Conservation (phyloP, 2,329 filamentous ascomycete species). For the Rhynchosporium agropyri region DNA sequence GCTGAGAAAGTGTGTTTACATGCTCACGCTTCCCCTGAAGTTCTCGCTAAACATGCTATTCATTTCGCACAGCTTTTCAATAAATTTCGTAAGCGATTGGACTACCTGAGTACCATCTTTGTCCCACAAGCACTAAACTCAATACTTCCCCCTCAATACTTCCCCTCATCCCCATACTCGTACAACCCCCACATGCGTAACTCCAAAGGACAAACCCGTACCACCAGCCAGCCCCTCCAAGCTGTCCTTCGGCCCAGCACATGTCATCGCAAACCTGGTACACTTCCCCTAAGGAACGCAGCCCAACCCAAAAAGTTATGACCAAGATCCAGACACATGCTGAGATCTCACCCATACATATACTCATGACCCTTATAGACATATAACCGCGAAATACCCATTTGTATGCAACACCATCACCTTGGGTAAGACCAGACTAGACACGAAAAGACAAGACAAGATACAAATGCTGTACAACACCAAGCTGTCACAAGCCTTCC, state of each 20-base stretch:
- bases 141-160: neutral
- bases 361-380: no score
- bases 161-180: slow-evolving; percentile 6
- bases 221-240: neutral
- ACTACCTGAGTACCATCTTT: neutral
- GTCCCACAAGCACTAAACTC: neutral
- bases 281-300: no score
- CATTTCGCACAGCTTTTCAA: no score
- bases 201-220: slow-evolving; percentile 11
- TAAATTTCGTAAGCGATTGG: neutral
- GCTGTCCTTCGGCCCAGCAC: neutral
- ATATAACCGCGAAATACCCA: no score
- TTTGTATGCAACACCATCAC: neutral
- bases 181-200: slow-evolving; percentile 9
- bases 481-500: slow-evolving; percentile 6
- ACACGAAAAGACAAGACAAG: no score
- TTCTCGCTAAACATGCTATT: slow-evolving; percentile 6
- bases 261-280: neutral
- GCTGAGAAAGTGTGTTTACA: slow-evolving; percentile 1
- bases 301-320: neutral
- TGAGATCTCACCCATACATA: neutral
- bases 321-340: slow-evolving; percentile 5
- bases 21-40: neutral
- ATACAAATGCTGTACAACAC: neutral
- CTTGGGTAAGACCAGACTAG: neutral